phyloP scores from a whole-genome alignment of 352 stramenopile species.

The Phytophthora lateralis region DNA sequence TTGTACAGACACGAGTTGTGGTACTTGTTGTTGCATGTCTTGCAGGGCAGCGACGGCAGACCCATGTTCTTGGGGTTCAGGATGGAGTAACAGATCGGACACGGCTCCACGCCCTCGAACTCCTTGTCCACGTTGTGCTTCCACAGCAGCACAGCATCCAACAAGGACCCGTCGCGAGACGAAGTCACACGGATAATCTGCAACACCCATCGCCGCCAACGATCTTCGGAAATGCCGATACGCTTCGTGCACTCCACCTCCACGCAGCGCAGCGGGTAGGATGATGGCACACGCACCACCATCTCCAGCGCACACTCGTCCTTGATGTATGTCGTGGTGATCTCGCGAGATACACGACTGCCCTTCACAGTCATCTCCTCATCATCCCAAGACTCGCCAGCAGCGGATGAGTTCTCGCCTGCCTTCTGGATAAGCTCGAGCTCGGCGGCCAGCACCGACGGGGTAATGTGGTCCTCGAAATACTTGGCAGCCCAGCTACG shows the following conservation, averaged over 20 bases:
- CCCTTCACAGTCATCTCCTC: slow-evolving; percentile 89
- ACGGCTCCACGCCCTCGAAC: slow-evolving; percentile 92
- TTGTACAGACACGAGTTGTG: slow-evolving; percentile 94
- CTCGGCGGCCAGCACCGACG: slow-evolving; percentile 76
- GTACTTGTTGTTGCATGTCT: slow-evolving; percentile 93
- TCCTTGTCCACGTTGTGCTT: slow-evolving; percentile 93
- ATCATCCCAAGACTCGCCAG: slow-evolving; percentile 58
- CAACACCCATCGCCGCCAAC: slow-evolving; percentile 92
- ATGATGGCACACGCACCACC: slow-evolving; percentile 85
- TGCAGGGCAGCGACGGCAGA: slow-evolving; percentile 88
- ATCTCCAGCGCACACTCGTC: slow-evolving; percentile 93
- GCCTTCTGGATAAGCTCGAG: slow-evolving; percentile 79
- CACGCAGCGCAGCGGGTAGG: slow-evolving; percentile 90
- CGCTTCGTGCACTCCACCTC: slow-evolving; percentile 92
- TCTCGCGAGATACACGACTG: slow-evolving; percentile 87
- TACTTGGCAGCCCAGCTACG: slow-evolving; percentile 89
- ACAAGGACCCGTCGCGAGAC: slow-evolving; percentile 88
- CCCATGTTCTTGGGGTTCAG: slow-evolving; percentile 91
- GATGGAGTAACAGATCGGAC: slow-evolving; percentile 93
- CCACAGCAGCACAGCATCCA: slow-evolving; percentile 92
- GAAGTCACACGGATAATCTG: slow-evolving; percentile 93
- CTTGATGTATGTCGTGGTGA: slow-evolving; percentile 93
- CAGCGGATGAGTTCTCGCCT: slow-evolving; percentile 34
- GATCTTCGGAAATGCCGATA: slow-evolving; percentile 91
- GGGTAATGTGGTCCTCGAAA: slow-evolving; percentile 88